A percentile compares a stretch with the other conserved stretches of the same genome.
Conservation (phyloP, 1,284 basidiomycete genomes). For the Thelephora terrestris region DNA sequence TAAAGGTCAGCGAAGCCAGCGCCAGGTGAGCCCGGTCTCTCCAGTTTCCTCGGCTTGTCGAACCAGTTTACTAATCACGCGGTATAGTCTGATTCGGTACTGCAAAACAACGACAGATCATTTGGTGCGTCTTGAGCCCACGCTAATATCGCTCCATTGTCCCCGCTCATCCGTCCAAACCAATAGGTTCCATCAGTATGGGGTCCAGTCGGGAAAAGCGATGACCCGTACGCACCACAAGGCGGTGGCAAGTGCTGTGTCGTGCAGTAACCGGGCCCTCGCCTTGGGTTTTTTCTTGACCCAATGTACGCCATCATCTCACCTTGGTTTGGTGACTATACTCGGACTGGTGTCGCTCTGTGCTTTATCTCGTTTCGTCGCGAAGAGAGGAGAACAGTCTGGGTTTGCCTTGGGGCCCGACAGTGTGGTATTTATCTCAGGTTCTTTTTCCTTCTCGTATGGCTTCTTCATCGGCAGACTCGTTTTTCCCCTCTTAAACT, state of each 20-base stretch:
- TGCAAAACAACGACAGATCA: conserved; percentile 69
- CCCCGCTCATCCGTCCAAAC: conserved; percentile 11
- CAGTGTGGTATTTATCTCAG: neutral
- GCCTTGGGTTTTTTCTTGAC: no score
- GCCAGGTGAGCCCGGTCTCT: conserved; percentile 36
- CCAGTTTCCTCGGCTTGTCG: neutral
- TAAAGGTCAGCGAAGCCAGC: conserved; percentile 70
- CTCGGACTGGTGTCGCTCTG: no score
- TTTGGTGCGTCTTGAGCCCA: conserved; percentile 36
- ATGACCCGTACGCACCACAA: conserved; percentile 82
- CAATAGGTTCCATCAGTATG: conserved; percentile 79
- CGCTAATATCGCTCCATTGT: neutral
- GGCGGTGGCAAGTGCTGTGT: conserved; percentile 30
- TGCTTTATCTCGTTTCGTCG: neutral
- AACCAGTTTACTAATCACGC: conserved; percentile 1
- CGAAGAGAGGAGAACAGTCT: neutral
- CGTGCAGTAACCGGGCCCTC: neutral
- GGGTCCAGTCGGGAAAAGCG: conserved; percentile 84
- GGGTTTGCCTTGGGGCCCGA: neutral
- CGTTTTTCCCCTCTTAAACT: neutral
- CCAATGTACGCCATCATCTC: no score
- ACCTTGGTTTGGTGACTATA: no score
- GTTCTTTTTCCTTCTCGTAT: neutral
- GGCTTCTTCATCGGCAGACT: neutral
- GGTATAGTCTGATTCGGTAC: conserved; percentile 58